Conservation (phyloP, 129 eudicot genomes). For the Tagetes patula region DNA sequence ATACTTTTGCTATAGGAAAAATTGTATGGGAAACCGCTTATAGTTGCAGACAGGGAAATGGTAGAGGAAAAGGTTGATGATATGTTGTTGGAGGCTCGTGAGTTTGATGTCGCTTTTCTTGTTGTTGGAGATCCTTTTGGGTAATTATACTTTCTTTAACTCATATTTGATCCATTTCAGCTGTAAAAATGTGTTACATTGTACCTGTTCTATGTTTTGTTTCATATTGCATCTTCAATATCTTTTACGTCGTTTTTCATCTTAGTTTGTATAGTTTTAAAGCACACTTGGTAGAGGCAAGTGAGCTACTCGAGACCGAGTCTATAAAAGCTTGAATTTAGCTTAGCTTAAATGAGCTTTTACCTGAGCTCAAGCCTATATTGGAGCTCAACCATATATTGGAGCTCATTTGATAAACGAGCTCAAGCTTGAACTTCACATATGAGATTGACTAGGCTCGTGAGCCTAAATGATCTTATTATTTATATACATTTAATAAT, state of each 20-base stretch:
- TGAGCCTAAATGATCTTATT: no score
- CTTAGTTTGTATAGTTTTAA: not conserved
- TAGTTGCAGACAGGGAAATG: conserved; percentile 79
- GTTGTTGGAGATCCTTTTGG: conserved; percentile 99
- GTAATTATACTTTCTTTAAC: conserved; percentile 28
- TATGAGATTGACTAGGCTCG: no score
- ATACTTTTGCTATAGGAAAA: conserved; percentile 49
- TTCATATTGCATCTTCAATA: conserved; percentile 1
- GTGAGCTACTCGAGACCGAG: not conserved
- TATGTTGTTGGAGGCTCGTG: conserved; percentile 67
- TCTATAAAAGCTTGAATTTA: no score
- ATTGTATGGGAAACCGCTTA: conserved; percentile 68
- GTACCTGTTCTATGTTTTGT: not conserved
- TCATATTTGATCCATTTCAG: not conserved
- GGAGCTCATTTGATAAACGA: no score
- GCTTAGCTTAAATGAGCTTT: no score
- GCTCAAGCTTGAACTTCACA: no score
- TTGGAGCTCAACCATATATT: no score
- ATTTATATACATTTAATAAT: no score
- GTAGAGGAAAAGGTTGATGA: conserved; percentile 80
- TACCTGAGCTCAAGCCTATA: no score
- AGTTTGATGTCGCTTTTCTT: conserved; percentile 77
- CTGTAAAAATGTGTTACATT: not conserved
- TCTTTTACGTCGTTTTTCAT: not conserved
- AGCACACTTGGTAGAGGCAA: not conserved